Conservation (phyloP, 331 rosid species). For the Saraca asoca region DNA sequence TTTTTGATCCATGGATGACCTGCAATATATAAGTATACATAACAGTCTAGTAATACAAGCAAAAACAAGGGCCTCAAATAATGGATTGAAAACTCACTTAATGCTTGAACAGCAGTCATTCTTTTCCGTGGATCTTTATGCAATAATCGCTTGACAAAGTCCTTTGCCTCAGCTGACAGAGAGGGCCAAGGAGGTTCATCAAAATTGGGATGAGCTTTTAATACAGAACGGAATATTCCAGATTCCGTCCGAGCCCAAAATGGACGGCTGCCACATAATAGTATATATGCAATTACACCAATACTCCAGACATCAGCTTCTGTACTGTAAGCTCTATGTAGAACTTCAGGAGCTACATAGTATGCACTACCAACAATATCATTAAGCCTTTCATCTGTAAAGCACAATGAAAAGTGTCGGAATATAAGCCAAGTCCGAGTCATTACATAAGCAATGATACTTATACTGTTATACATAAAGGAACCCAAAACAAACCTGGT, state of each 20-base stretch:
- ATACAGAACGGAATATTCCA: constrained; percentile 87
- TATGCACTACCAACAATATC: constrained; percentile 99
- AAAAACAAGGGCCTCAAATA: too few species aligned
- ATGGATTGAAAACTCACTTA: constrained; percentile 84
- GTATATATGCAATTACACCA: constrained; percentile 97
- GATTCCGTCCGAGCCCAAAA: constrained; percentile 99
- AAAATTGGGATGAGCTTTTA: constrained; percentile 93
- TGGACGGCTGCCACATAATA: constrained; percentile 97
- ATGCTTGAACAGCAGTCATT: constrained; percentile 93
- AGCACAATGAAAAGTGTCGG: too few species aligned
- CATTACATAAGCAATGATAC: too few species aligned
- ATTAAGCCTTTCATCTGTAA: constrained; percentile 91
- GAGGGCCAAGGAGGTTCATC: constrained; percentile 97
- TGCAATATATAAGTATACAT: constrained; percentile 39
- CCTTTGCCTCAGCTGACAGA: constrained; percentile 80
- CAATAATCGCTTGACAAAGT: constrained; percentile 86
- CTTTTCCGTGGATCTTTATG: constrained; percentile 93
- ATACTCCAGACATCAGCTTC: constrained; percentile 99
- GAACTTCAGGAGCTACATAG: constrained; percentile 98
- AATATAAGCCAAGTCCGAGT: too few species aligned
- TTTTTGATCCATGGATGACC: constrained; percentile 80
- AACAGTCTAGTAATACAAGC: too few species aligned
- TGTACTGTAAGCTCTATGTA: constrained; percentile 83
- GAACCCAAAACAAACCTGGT: constrained; percentile 65
- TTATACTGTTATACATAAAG: too few species aligned